Base-by-base conservation (phyloP, 2,329 filamentous ascomycete genomes). In the Aspergillus sp. region DNA sequence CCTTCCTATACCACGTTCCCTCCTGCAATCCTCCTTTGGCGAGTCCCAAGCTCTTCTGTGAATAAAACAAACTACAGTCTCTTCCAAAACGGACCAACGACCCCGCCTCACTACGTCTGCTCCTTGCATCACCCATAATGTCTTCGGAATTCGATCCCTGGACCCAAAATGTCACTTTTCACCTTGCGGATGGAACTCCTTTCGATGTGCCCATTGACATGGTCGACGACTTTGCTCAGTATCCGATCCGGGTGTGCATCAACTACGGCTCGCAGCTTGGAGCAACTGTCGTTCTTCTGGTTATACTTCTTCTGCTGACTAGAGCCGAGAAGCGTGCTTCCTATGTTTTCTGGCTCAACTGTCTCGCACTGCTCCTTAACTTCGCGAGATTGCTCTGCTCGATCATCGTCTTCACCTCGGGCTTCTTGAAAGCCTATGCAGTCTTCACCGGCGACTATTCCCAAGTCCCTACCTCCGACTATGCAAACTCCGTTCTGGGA, bases 231-330 rank as follows among this genome's bases (percentile, higher is more conserved):
- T 79, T 78, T 50, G 71, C 80, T 54, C 70, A 76, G 57, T 82
- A 82, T 68, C 78, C 77, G 58, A 71, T 79, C 57, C 74, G 75
- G 8, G 68, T 80, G 37, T 79, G 74, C 69, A 85, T 90, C 78
- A 88, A 87, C 74, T 90, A 88, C 70, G 87, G 84, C 52, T 76
- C 82, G 17, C 90, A 93, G 70, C 80, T 92, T 52, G 90, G 90
- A 31, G 85, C 88, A 23, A 85, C 84, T 47, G 62, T 87, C 57
- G 75, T 88, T 59, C 83, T 91, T 67, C 77, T 93, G 17, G 64
- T 88, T 44, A 79, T 89, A 31, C 77, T 93, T 3, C 75, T 91
- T 11, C 75, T 88, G 57, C 81, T 93, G 71, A 92, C 90, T 0
- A 84, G 84, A 19, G 71, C 78, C 0, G 79, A 84, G 63, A 91